Evolutionary conservation across 352 stramenopile species (phyloP), one percentile per base, ranked within the genome.

Genomic region (Vaucheria bursata): DNA sequence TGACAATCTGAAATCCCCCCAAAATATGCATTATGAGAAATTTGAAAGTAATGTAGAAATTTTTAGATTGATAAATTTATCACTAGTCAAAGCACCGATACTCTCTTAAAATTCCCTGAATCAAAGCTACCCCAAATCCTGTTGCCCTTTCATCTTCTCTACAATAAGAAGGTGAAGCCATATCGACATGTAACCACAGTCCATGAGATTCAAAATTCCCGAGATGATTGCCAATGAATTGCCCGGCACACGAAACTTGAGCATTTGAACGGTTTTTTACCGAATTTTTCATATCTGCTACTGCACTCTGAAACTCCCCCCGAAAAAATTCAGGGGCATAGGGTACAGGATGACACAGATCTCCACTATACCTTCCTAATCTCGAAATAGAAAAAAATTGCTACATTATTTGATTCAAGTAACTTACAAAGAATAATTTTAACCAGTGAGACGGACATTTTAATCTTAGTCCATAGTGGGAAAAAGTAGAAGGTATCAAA

Each of bases 281-380:
- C 64, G 87, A 94, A 86, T 98, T 98, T 84, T 98, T 97, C 93
- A 97, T 97, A 83, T 98, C 93, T 1, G 94, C 93, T 29, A 98
- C 88, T 18, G 89, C 33, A 29, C 71, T 78, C 69, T 90, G 91
- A 85, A 97, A 97, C 82, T 97, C 93, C 33, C 84, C 82, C 72
- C 89, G 89, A 83, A 94, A 92, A 53, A 97, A 91, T 82, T 98
- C 93, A 0, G 94, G 94, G 65, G 86, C 88, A 84, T 97, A 98
- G 32, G 94, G 87, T 76, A 98, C 84, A 2, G 92, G 90, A 87
- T 94, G 93, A 35, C 89, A 88, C 37, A 97, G 87, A 81, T 98
- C 94, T 36, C 94, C 94, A 12, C 89, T 94, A 32, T 78, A 38
- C 79, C 94, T 91, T 50, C 93, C 94, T 29, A 89, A 89, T 53